Evolutionary conservation across 495 filamentous ascomycete genomes (phyloP), one percentile per base, ranked within the genome.

Genomic region (Trichodelitschia bisporula): DNA sequence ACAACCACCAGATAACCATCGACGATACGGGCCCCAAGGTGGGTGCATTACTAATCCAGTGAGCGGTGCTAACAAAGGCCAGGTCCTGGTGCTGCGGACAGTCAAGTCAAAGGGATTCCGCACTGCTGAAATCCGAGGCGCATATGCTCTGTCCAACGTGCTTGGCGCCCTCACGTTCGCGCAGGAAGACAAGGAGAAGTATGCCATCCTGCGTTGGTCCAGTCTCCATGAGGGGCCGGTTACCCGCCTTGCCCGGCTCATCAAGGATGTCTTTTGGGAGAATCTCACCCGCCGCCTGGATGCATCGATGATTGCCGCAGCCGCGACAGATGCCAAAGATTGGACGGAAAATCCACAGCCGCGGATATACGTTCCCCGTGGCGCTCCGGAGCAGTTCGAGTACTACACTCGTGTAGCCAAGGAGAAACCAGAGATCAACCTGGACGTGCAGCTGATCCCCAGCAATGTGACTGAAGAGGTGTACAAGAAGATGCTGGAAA

Each of bases 291-390:
- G 21, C 9, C 9, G 9, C 9, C 8, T 25, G 21, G 21, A 25
- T 25, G 21, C 9, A 8, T 25, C 21, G 21, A 8, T 25, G 9
- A 25, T 25, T n/a, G n/a, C 8, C 9, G 21, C 21, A 8, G 21
- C 21, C 8, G 21, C 21, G 8, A n/a, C n/a, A n/a, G 21, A 25
- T n/a, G 9, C 21, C 21, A 25, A 25, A n/a, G 21, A 25, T n/a
- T 25, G 21, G 21, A 25, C 21, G 8, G 9, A 8, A 8, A 25
- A 25, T n/a, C 21, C 21, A n/a, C 21, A n/a, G 21, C 21, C 21
- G 21, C 21, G 21, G 21, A 25, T 25, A 25, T 25, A 25, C n/a
- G n/a, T 25, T n/a, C 21, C 21, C n/a, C 21, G 9, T n/a, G n/a
- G n/a, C 9, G 21, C 8, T 8, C 8, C 21, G 8, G 9, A n/a